Evolutionary conservation across 2,329 filamentous ascomycete species (phyloP).

Genomic region (Penicillium concentricum): DNA sequence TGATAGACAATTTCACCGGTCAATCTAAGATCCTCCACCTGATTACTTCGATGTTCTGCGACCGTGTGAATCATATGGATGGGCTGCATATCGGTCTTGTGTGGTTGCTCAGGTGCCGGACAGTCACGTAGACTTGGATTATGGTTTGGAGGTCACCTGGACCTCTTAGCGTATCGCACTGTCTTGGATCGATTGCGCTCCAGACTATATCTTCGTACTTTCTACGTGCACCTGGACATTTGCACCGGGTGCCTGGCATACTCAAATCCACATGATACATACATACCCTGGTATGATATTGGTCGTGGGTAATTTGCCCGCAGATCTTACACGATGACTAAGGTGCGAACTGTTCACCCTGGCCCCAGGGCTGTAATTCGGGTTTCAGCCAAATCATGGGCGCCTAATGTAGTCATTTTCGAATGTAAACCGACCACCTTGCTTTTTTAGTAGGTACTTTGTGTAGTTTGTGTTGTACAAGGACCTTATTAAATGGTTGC

Average conservation of each 20-base stretch:
- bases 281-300: background rate
- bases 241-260: background rate
- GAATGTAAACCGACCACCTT: background rate
- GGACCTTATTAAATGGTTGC: background rate
- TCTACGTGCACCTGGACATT: background rate
- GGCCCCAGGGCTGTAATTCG: background rate
- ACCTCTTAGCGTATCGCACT: background rate
- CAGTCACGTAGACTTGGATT: conserved; percentile 6
- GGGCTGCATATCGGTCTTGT: background rate
- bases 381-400: conserved; percentile 1
- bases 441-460: background rate
- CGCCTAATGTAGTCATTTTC: background rate
- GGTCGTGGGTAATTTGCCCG: background rate
- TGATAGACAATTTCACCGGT: background rate
- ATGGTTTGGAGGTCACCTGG: background rate
- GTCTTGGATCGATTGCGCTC: background rate
- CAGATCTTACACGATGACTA: background rate
- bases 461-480: background rate
- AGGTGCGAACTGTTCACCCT: background rate
- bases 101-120: background rate
- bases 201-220: background rate
- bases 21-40: background rate
- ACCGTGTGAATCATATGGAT: background rate
- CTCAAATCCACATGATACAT: background rate
- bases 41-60: background rate